Conservation (phyloP, 495 filamentous ascomycete species). For the Daldinia concentrica region DNA sequence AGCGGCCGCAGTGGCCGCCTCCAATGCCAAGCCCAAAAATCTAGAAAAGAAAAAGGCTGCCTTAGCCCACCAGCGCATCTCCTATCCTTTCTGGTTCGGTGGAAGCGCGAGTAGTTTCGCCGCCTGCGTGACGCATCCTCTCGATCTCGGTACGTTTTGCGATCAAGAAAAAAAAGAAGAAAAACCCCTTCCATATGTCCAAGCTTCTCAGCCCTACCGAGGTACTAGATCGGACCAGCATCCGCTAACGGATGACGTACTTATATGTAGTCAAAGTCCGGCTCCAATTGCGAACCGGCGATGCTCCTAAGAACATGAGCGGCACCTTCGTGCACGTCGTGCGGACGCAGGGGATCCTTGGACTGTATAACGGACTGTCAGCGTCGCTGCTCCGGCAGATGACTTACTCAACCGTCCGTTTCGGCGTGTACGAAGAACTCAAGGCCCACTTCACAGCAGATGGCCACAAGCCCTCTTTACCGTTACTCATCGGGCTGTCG, state of each 20-base stretch:
- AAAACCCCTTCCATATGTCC: background rate
- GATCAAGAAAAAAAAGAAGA: background rate
- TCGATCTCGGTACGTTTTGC: constrained; percentile 74
- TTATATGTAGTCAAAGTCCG: constrained; percentile 67
- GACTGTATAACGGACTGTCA: constrained; percentile 87
- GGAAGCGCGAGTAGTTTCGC: constrained; percentile 91
- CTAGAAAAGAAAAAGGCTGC: constrained; percentile 45
- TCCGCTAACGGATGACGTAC: constrained; percentile 31
- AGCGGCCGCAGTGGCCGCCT: constrained; percentile 18
- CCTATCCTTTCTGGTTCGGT: constrained; percentile 94
- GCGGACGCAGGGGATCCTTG: constrained; percentile 68
- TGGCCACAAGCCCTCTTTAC: constrained; percentile 68
- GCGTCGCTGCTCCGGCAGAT: constrained; percentile 91
- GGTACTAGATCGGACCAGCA: background rate
- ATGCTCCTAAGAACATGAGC: constrained; percentile 76
- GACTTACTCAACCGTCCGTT: constrained; percentile 91
- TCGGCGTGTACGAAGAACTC: constrained; percentile 93
- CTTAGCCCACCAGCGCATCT: constrained; percentile 51
- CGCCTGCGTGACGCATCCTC: constrained; percentile 87
- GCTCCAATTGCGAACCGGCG: constrained; percentile 79
- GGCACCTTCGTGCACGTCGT: constrained; percentile 83
- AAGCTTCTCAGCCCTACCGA: background rate
- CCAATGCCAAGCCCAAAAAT: constrained; percentile 41
- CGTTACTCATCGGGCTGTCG: constrained; percentile 80
- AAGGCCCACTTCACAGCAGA: constrained; percentile 68